Base-by-base conservation (phyloP, 169 alveolate genomes). In the Eimeria falciformis region DNA sequence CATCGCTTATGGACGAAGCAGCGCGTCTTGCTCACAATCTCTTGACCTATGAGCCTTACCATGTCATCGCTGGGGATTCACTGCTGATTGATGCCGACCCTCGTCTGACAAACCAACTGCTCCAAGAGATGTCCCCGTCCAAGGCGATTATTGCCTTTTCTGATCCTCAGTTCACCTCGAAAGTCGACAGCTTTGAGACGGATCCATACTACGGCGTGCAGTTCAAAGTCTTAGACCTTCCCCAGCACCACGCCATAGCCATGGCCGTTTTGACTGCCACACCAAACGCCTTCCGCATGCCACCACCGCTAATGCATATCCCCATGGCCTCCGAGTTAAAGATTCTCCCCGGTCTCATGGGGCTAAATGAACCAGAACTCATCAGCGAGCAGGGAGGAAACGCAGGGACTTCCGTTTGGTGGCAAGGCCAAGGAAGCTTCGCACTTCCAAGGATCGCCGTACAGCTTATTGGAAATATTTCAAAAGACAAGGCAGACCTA, bases 151-250 rank as follows among this genome's bases (percentile, higher is more conserved):
- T 92, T 12, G 92, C 95, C 25, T 92, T 92, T 56, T 29, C 93
- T 5, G 95, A 92, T 73, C 95, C 95, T 9, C 53, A 87, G 9
- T 82, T 92, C 55, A 77, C 62, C n/a, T 69, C 55, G 53, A 81
- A 50, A 23, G 78, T 66, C 47, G 83, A 79, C 29, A 25, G 29
- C 53, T 73, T 55, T 73, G 73, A 85, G 21, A 71, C 69, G 37
- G 95, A 92, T 27, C 95, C 95, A 11, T 92, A 66, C 66, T 92
- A 92, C 29, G 93, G 93, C 27, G 93, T 92, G 82, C 91, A 86
- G 43, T 62, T 53, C 91, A 84, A 45, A 65, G 93, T 92, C 33
- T 53, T 62, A 21, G 77, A 84, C 78, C 73, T 92, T 58, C 83
- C 88, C 9, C 47, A 77, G 79, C 87, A 85, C n/a, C 91, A 81